Evolutionary conservation across 805 yeast species (phyloP).

Genomic region (Saccharomycopsis sp.): DNA sequence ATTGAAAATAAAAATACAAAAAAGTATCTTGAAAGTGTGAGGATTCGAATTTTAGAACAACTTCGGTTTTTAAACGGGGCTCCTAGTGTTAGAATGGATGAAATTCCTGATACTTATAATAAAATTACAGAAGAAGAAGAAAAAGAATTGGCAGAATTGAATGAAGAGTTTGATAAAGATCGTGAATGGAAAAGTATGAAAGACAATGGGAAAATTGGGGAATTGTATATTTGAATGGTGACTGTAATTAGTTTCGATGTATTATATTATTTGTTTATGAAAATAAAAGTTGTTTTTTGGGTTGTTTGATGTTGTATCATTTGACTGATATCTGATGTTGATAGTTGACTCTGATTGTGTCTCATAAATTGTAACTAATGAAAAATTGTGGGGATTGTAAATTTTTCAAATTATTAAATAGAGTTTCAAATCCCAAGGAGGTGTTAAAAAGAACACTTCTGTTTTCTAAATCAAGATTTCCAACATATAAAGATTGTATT

Average conservation of each 20-base stretch:
- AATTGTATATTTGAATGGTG: background rate
- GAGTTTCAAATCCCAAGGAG: too few relatives aligned
- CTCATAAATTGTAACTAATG: too few relatives aligned
- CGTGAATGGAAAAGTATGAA: constrained; percentile 2
- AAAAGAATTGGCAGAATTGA: constrained; percentile 15
- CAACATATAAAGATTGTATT: too few relatives aligned
- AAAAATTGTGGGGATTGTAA: too few relatives aligned
- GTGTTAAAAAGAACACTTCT: too few relatives aligned
- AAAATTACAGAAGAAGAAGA: constrained; percentile 18
- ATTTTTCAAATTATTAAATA: too few relatives aligned
- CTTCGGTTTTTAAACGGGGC: constrained; percentile 78
- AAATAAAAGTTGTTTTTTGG: too few relatives aligned
- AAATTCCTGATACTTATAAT: constrained; percentile 56
- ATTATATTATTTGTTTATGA: too few relatives aligned
- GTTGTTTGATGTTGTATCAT: too few relatives aligned
- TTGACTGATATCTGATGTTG: too few relatives aligned
- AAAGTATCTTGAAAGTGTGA: constrained; percentile 71
- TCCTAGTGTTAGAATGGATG: constrained; percentile 86
- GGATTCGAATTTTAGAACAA: constrained; percentile 68
- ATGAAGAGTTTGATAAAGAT: constrained; percentile 11
- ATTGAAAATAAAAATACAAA: constrained; percentile 80
- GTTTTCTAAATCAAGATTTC: too few relatives aligned
- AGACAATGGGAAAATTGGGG: constrained; percentile 4
- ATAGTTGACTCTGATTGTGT: too few relatives aligned
- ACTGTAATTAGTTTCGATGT: background rate